Evolutionary conservation across 371 early-diverging fungal genomes (phyloP).

Genomic region (Apophysomyces ossiformis): DNA sequence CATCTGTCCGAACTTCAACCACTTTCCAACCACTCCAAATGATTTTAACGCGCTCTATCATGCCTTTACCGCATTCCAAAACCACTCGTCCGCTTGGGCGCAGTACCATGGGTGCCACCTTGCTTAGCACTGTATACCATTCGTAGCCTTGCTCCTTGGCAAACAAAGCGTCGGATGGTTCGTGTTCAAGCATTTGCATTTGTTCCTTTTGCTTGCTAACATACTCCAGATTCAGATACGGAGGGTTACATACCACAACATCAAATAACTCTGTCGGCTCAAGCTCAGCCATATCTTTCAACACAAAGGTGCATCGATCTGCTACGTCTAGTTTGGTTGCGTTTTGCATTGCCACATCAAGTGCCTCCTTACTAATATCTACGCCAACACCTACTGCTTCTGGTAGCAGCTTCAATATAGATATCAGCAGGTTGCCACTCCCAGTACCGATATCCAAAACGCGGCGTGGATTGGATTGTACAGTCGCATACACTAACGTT

Average conservation of each 20-base stretch:
- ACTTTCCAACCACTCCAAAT: constrained; percentile 60
- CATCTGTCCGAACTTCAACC: constrained; percentile 49
- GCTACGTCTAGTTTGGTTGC: constrained; percentile 31
- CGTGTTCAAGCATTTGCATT: constrained; percentile 53
- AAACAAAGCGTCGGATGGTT: constrained; percentile 70
- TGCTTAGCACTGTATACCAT: constrained; percentile 61
- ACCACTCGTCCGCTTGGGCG: constrained; percentile 47
- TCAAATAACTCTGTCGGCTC: constrained; percentile 45
- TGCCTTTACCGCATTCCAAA: constrained; percentile 75
- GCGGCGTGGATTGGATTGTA: constrained; percentile 21
- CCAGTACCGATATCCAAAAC: constrained; percentile 81
- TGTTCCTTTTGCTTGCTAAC: constrained; percentile 30
- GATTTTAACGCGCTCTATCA: constrained; percentile 59
- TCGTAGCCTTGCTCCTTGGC: constrained; percentile 70
- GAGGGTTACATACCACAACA: constrained; percentile 79
- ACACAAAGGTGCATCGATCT: constrained; percentile 34
- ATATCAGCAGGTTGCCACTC: constrained; percentile 71
- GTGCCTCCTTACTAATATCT: constrained; percentile 67
- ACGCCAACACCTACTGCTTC: constrained; percentile 59
- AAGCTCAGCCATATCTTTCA: constrained; percentile 51
- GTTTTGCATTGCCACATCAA: constrained; percentile 61
- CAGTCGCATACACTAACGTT: constrained; percentile 59
- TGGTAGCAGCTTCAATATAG: constrained; percentile 48
- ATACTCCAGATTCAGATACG: constrained; percentile 59
- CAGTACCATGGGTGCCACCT: constrained; percentile 41